Conservation (phyloP, 371 early-diverging fungal species). For the Apophysomyces sp. region DNA sequence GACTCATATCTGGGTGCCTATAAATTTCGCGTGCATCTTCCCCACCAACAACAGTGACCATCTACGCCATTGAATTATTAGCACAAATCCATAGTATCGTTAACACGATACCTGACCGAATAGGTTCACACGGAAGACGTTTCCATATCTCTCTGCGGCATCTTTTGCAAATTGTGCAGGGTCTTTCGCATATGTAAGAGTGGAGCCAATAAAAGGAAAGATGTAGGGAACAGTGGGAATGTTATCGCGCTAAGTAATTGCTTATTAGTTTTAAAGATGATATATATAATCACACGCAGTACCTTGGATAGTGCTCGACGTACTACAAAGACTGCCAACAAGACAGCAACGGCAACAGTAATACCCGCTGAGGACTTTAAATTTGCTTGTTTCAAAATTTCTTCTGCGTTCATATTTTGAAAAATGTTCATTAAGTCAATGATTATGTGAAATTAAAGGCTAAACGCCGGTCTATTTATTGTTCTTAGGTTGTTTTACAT, state of each 20-base stretch:
- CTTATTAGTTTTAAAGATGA: too few relatives aligned
- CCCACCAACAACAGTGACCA: conserved; percentile 20
- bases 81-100: too few relatives aligned
- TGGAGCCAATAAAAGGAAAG: conserved; percentile 17
- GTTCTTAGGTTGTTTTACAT: too few relatives aligned
- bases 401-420: not conserved
- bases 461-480: too few relatives aligned
- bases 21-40: conserved; percentile 22
- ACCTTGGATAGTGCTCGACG: not conserved
- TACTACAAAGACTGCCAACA: not conserved
- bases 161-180: conserved; percentile 6
- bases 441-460: too few relatives aligned
- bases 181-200: conserved; percentile 7
- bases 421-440: not conserved
- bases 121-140: conserved; percentile 9
- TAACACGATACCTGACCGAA: too few relatives aligned
- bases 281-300: too few relatives aligned
- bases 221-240: conserved; percentile 13
- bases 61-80: too few relatives aligned
- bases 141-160: conserved; percentile 7
- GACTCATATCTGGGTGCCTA: conserved; percentile 20
- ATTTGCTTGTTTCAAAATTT: not conserved
- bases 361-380: not conserved
- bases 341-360: not conserved
- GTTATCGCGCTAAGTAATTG: not conserved